Conservation (phyloP, 2,329 filamentous ascomycete genomes). For the Cladosporium sp. region DNA sequence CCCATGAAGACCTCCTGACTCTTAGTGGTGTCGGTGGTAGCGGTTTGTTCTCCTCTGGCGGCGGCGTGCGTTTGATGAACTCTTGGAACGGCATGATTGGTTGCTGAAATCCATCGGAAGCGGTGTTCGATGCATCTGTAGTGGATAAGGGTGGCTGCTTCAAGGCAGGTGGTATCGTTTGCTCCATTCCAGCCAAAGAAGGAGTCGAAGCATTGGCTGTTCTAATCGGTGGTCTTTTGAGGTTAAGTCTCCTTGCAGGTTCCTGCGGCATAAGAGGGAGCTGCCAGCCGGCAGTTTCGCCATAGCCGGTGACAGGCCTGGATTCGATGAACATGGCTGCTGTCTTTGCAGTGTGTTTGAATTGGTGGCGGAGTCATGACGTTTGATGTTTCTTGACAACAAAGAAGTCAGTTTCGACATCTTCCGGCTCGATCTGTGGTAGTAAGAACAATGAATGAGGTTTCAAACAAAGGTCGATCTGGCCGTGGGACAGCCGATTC, state of each 20-base stretch:
- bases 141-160: slow-evolving; percentile 18
- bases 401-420: slow-evolving; percentile 4
- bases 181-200: slow-evolving; percentile 8
- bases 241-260: neutral
- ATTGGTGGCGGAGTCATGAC: neutral
- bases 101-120: slow-evolving; percentile 23
- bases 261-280: slow-evolving; percentile 10
- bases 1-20: neutral
- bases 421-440: neutral
- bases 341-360: neutral
- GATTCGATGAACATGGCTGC: slow-evolving; percentile 24
- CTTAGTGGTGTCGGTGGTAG: slow-evolving; percentile 27
- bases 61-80: slow-evolving; percentile 29
- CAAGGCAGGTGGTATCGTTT: slow-evolving; percentile 9
- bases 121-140: slow-evolving; percentile 12
- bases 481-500: neutral
- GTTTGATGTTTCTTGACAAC: neutral
- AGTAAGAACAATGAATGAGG: neutral
- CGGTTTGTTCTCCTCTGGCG: slow-evolving; percentile 26
- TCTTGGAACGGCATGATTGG: slow-evolving; percentile 29
- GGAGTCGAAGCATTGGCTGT: neutral
- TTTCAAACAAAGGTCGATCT: slow-evolving; percentile 5
- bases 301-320: slow-evolving; percentile 22
- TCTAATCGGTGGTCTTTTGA: neutral
- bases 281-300: slow-evolving; percentile 20